Percentiles rank a stretch among this genome's conserved stretches.
Conservation (phyloP, 2,329 filamentous ascomycete species). For the Onygena corvina region DNA sequence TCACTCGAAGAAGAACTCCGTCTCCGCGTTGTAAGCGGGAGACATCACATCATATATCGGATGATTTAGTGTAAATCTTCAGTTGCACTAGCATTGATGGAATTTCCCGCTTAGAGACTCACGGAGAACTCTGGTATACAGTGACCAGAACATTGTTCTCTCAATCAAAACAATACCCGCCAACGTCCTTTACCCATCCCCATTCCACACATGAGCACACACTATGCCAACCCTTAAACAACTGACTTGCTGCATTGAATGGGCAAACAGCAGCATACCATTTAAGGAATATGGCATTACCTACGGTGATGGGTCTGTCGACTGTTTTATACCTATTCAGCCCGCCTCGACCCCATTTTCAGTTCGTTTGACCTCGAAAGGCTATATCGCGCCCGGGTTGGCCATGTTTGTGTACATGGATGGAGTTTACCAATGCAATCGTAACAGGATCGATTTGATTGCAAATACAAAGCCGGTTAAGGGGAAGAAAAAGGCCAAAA, state of each 20-base stretch:
- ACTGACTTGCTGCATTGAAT: constrained; percentile 42
- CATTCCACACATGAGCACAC: neutral
- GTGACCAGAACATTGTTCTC: neutral
- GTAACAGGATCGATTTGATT: constrained; percentile 36
- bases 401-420: constrained; percentile 47
- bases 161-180: neutral
- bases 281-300: constrained; percentile 40
- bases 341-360: constrained; percentile 35
- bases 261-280: constrained; percentile 30
- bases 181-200: neutral
- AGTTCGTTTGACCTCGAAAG: constrained; percentile 38
- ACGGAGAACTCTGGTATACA: neutral
- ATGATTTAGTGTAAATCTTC: neutral
- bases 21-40: neutral
- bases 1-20: too few species aligned
- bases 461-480: constrained; percentile 12
- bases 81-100: neutral
- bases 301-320: constrained; percentile 43
- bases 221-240: constrained; percentile 45
- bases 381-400: constrained; percentile 43
- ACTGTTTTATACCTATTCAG: constrained; percentile 42
- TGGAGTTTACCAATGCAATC: constrained; percentile 47
- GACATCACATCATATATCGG: neutral
- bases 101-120: neutral
- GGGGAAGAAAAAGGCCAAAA: constrained; percentile 22